Percentiles rank a stretch among this genome's conserved stretches.
Conservation (phyloP, 805 yeast species). For the Ogataea trehalophila region DNA sequence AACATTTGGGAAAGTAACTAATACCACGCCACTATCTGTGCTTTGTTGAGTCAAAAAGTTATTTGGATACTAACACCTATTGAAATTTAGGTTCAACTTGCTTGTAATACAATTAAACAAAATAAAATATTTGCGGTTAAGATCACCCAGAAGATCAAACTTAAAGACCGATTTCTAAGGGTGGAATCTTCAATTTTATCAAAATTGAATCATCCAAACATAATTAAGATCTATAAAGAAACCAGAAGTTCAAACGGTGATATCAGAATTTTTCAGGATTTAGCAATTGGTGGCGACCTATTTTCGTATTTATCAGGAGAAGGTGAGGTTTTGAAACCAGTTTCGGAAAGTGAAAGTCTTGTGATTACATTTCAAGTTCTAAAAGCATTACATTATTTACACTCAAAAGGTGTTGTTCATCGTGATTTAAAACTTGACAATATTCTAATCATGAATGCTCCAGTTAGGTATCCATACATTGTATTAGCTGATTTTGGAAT, state of each 20-base stretch:
- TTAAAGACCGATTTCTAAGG: constrained; percentile 25
- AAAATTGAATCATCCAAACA: constrained; percentile 81
- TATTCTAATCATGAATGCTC: constrained; percentile 51
- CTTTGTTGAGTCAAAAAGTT: neutral
- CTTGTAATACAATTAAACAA: constrained; percentile 20
- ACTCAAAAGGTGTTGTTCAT: constrained; percentile 51
- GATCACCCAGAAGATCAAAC: constrained; percentile 17
- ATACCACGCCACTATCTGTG: constrained; percentile 11
- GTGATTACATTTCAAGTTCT: constrained; percentile 52
- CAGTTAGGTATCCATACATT: constrained; percentile 47
- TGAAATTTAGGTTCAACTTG: constrained; percentile 27
- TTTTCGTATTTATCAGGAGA: constrained; percentile 84
- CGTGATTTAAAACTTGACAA: constrained; percentile 67
- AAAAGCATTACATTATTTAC: constrained; percentile 52
- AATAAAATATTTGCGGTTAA: constrained; percentile 45
- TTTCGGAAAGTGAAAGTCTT: constrained; percentile 52
- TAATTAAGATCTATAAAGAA: constrained; percentile 73
- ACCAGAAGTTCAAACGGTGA: constrained; percentile 66
- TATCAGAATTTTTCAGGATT: constrained; percentile 87
- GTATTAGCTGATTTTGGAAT: constrained; percentile 68
- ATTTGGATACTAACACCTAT: constrained; percentile 4
- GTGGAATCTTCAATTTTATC: constrained; percentile 49
- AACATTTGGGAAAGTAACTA: constrained; percentile 50
- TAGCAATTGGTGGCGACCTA: constrained; percentile 94
- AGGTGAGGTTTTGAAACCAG: constrained; percentile 31